phyloP scores from a whole-genome alignment of 441 rosid genomes.

The Viola pubescens region DNA sequence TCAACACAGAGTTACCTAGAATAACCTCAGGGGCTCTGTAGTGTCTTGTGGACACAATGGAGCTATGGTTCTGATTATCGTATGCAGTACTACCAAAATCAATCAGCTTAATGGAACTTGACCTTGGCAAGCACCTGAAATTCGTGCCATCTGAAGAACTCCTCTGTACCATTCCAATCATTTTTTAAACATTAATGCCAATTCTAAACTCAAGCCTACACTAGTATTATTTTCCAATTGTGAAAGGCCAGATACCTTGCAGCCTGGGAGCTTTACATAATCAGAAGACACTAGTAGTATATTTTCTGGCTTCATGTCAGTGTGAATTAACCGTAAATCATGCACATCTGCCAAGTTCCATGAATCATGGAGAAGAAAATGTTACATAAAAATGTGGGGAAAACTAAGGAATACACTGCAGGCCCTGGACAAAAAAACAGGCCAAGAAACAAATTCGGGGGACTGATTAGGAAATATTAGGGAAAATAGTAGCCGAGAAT shows the following conservation, averaged over 20 bases:
- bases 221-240: slow-evolving; percentile 20
- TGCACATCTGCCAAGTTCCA: slow-evolving; percentile 60
- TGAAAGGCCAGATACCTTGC: slow-evolving; percentile 49
- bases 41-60: slow-evolving; percentile 76
- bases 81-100: slow-evolving; percentile 84
- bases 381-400: slow-evolving; percentile 16
- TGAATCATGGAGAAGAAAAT: slow-evolving; percentile 22
- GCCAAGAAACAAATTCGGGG: slow-evolving; percentile 22
- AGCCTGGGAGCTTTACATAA: slow-evolving; percentile 51
- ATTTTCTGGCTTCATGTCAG: slow-evolving; percentile 90
- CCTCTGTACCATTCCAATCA: slow-evolving; percentile 60
- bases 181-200: slow-evolving; percentile 23
- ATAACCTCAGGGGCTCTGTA: slow-evolving; percentile 90
- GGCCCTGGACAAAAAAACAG: slow-evolving; percentile 21
- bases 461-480: slow-evolving; percentile 21
- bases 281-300: slow-evolving; percentile 81
- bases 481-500: slow-evolving; percentile 33
- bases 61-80: slow-evolving; percentile 73
- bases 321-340: slow-evolving; percentile 71
- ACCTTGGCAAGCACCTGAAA: slow-evolving; percentile 80
- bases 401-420: slow-evolving; percentile 8
- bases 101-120: slow-evolving; percentile 91
- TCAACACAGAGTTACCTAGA: slow-evolving; percentile 47
- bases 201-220: slow-evolving; percentile 26
- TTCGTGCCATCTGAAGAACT: slow-evolving; percentile 49